Percentiles rank a stretch among this genome's conserved stretches.
phyloP scores from a whole-genome alignment of 805 yeast genomes.

The Ogataea neopini region DNA sequence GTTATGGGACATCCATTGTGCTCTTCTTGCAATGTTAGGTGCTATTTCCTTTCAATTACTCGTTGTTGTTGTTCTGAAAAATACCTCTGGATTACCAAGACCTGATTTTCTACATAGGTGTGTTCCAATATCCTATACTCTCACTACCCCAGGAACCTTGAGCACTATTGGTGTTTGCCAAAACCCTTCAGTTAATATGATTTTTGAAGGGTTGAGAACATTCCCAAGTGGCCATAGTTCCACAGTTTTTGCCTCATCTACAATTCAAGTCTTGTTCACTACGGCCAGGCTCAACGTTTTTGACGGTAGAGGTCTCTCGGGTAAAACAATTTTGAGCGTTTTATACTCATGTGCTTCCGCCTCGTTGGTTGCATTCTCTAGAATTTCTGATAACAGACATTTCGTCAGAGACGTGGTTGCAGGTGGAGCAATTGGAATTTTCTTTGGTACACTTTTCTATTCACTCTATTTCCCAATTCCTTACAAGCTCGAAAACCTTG shows the following conservation, averaged over 20 bases:
- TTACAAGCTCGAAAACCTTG: slow-evolving; percentile 31
- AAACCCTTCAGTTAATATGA: slow-evolving; percentile 33
- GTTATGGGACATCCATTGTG: slow-evolving; percentile 45
- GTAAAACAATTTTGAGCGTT: slow-evolving; percentile 35
- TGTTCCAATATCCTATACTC: slow-evolving; percentile 37
- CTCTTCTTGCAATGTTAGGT: slow-evolving; percentile 38
- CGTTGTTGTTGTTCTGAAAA: slow-evolving; percentile 47
- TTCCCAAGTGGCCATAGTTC: slow-evolving; percentile 63
- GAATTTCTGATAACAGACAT: slow-evolving; percentile 52
- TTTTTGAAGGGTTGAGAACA: slow-evolving; percentile 55
- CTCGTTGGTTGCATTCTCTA: slow-evolving; percentile 38
- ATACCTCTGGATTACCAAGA: slow-evolving; percentile 48
- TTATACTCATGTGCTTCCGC: slow-evolving; percentile 40
- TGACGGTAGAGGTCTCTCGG: slow-evolving; percentile 38
- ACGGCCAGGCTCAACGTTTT: slow-evolving; percentile 38
- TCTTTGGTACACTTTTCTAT: slow-evolving; percentile 38
- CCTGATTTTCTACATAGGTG: slow-evolving; percentile 58
- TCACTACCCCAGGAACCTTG: slow-evolving; percentile 37
- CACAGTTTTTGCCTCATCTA: slow-evolving; percentile 49
- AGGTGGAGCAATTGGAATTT: slow-evolving; percentile 42
- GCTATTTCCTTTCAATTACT: slow-evolving; percentile 40
- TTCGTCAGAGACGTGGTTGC: slow-evolving; percentile 40
- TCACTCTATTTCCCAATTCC: slow-evolving; percentile 44
- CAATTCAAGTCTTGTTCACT: slow-evolving; percentile 37
- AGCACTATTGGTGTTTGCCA: slow-evolving; percentile 51